Evolutionary conservation across 306 rosid genomes (phyloP), one percentile per base, ranked within the genome.

Genomic region (Senna tora): DNA sequence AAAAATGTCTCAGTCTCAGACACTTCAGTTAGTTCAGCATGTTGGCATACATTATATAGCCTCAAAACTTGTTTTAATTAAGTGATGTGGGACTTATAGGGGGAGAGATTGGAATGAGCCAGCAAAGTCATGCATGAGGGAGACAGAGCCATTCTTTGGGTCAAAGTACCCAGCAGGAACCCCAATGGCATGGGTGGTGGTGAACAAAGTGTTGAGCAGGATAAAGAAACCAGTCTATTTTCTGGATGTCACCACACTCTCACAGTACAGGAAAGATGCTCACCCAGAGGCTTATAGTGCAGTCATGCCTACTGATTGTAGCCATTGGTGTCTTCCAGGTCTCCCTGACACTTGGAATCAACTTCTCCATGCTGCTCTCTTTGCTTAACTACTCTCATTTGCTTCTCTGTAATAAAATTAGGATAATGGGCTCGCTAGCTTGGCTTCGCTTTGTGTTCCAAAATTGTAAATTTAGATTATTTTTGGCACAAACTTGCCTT

Each of bases 301-400:
- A 0, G 84, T 80, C 46, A 4, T 79, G 56, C 79, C 85, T 33
- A 70, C 54, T 7, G 98, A 94, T 67, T 94, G 98, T 69, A 94
- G 98, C 82, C 98, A 94, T 3, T 94, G 98, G 98, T 94, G 98
- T 52, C 96, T 94, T 52, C 98, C 98, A 0, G 98, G 98, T 0
- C 78, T 94, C 33, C 96, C 98, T 11, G 98, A 94, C 78, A 94
- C 98, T 25, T 94, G 98, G 98, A 94, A 94, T 65, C 56, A 87
- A 69, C 92, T 94, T 51, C 81, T 94, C 0, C 81, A 66, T 80
- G 94, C 96, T 2, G 73, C 84, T 74, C 91, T 93, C 36, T 79
- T 87, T 71, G 30, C 60, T 69, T 5, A 36, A 36, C 9, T 34
- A 4, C 25, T 22, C 12, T 10, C 4, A 22, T 56, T 30, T 28